Evolutionary conservation across 2,329 filamentous ascomycete genomes (phyloP).

Genomic region (Sclerotinia borealis): DNA sequence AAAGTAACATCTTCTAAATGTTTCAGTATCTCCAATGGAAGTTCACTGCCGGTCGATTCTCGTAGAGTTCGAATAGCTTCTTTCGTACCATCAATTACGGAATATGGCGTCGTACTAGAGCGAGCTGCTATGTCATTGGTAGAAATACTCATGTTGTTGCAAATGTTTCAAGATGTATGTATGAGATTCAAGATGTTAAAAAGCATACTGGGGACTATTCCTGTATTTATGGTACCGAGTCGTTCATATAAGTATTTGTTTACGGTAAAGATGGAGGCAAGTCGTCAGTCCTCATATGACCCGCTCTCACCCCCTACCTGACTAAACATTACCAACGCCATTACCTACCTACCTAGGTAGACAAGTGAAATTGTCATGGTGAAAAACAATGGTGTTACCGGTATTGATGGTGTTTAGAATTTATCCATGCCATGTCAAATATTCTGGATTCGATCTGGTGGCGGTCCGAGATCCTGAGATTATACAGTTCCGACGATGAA

Average conservation of each 20-base stretch:
- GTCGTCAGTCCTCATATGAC: neutral
- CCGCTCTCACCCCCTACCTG: neutral
- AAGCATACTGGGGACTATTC: neutral
- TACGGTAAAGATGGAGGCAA: neutral
- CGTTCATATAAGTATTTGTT: neutral
- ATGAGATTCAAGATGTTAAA: neutral
- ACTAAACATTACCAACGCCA: neutral
- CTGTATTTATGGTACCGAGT: neutral
- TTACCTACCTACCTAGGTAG: too few relatives aligned
- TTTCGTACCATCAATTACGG: slow-evolving; percentile 24
- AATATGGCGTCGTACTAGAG: slow-evolving; percentile 17
- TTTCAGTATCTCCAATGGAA: slow-evolving; percentile 21
- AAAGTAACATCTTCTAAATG: slow-evolving; percentile 25
- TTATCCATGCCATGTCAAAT: neutral
- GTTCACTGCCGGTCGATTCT: slow-evolving; percentile 17
- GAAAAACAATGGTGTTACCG: neutral
- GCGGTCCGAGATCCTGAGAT: neutral
- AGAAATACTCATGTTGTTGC: neutral
- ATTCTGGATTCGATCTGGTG: neutral
- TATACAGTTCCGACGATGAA: neutral
- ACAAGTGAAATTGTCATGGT: neutral
- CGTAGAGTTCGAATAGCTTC: slow-evolving; percentile 22
- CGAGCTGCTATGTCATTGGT: neutral
- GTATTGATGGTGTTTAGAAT: neutral
- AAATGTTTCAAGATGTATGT: neutral